Conservation (phyloP, 192 early-diverging fungal genomes). For the Pilaira anomala region DNA sequence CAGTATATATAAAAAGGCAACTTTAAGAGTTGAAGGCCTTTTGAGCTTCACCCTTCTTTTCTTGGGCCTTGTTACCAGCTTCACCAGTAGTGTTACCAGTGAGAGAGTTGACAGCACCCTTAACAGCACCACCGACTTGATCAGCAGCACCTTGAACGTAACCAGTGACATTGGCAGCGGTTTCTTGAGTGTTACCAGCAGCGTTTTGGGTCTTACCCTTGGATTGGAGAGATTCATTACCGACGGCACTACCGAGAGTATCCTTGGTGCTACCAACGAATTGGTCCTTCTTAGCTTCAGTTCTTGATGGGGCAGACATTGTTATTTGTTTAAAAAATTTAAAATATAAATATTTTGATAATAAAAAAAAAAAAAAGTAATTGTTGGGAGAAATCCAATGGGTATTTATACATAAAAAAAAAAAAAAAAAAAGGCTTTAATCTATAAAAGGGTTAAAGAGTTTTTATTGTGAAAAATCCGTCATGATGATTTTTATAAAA, state of each 20-base stretch:
- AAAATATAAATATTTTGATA: background rate
- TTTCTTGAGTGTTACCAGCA: constrained; percentile 23
- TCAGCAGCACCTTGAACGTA: constrained; percentile 29
- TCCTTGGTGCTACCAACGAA: constrained; percentile 36
- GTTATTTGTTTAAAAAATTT: background rate
- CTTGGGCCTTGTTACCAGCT: constrained; percentile 15
- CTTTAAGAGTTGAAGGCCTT: constrained; percentile 1
- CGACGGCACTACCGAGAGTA: constrained; percentile 34
- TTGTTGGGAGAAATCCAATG: no score
- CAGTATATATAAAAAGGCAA: background rate
- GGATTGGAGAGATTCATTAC: constrained; percentile 26
- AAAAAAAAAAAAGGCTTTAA: no score
- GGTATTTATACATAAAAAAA: no score
- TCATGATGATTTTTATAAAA: no score
- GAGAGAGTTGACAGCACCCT: constrained; percentile 25
- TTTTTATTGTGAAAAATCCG: no score
- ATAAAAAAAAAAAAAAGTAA: background rate
- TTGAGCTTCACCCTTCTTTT: constrained; percentile 24
- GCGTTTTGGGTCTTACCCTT: constrained; percentile 32
- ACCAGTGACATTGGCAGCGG: constrained; percentile 23
- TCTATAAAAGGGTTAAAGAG: no score
- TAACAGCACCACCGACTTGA: constrained; percentile 29
- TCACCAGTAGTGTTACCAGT: constrained; percentile 17
- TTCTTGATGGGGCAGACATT: constrained; percentile 17
- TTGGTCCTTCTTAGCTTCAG: constrained; percentile 24